phyloP scores from a whole-genome alignment of 192 early-diverging fungal species.

The Lunasporangiospora selenospora region DNA sequence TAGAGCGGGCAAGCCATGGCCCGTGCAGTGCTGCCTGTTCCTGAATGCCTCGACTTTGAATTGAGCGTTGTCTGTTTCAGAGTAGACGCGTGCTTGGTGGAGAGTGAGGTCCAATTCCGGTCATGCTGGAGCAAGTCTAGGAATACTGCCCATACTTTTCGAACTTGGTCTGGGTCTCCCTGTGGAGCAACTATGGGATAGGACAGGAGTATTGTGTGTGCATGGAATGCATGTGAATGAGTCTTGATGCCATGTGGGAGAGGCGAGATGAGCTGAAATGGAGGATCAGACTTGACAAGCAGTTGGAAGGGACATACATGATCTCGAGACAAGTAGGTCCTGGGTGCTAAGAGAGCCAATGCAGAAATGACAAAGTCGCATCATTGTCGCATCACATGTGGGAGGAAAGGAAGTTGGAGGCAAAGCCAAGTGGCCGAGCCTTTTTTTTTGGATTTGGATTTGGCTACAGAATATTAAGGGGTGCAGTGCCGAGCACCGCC shows the following conservation, averaged over 20 bases:
- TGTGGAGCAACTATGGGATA: not conserved
- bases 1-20: constrained; percentile 7
- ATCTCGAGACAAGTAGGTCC: constrained; percentile 39
- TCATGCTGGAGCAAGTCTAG: constrained; percentile 29
- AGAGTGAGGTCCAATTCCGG: constrained; percentile 10
- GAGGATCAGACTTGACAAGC: not conserved
- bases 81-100: not conserved
- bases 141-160: constrained; percentile 30
- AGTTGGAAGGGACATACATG: constrained; percentile 30
- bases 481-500: too few relatives aligned
- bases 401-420: not conserved
- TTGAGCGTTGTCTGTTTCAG: constrained; percentile 1
- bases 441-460: too few relatives aligned
- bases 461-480: too few relatives aligned
- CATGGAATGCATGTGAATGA: not conserved
- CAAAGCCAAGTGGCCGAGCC: too few relatives aligned
- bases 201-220: not conserved
- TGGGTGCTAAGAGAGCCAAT: constrained; percentile 40
- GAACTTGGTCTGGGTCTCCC: constrained; percentile 10
- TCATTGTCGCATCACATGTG: not conserved
- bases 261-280: not conserved
- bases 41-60: not conserved
- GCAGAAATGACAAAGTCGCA: constrained; percentile 34
- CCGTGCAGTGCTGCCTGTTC: too few relatives aligned
- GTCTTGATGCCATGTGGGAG: not conserved